Percentiles rank a stretch among this genome's conserved stretches.
Conservation (phyloP, 2,329 filamentous ascomycete genomes). For the Helotiales sp. region DNA sequence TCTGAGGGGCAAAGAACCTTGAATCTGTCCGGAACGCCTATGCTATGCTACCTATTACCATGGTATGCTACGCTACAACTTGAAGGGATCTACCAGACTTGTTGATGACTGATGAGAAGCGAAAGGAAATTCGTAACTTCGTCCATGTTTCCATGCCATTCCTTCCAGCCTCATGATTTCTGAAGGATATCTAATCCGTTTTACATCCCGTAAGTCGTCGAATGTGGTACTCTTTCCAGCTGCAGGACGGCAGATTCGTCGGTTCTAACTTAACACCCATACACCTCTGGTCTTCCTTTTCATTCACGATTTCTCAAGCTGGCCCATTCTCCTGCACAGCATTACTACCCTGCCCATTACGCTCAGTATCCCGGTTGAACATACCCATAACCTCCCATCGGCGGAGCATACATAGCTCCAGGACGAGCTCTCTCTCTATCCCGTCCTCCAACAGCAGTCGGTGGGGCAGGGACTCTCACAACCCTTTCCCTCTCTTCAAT, state of each 20-base stretch:
- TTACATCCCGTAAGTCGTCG: background rate
- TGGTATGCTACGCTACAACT: constrained; percentile 11
- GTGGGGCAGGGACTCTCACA: background rate
- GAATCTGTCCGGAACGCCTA: background rate
- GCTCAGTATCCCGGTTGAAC: constrained; percentile 17
- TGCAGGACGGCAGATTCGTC: background rate
- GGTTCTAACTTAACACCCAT: background rate
- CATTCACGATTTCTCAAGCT: background rate
- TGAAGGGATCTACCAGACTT: background rate
- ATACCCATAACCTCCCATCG: constrained; percentile 9
- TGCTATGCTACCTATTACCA: constrained; percentile 14
- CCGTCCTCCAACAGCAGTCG: constrained; percentile 16
- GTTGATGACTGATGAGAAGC: background rate
- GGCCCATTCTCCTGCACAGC: background rate
- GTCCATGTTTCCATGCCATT: background rate
- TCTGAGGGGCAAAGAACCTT: background rate
- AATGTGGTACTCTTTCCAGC: background rate
- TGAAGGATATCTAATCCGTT: background rate
- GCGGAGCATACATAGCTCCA: constrained; percentile 16
- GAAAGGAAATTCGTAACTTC: constrained; percentile 15
- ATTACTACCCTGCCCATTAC: background rate
- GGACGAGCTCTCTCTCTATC: constrained; percentile 22
- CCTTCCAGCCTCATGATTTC: background rate
- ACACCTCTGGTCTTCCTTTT: background rate
- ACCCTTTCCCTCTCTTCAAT: constrained; percentile 21